Evolutionary conservation across 495 filamentous ascomycete species (phyloP).

Genomic region (Glutinoglossum americanum): DNA sequence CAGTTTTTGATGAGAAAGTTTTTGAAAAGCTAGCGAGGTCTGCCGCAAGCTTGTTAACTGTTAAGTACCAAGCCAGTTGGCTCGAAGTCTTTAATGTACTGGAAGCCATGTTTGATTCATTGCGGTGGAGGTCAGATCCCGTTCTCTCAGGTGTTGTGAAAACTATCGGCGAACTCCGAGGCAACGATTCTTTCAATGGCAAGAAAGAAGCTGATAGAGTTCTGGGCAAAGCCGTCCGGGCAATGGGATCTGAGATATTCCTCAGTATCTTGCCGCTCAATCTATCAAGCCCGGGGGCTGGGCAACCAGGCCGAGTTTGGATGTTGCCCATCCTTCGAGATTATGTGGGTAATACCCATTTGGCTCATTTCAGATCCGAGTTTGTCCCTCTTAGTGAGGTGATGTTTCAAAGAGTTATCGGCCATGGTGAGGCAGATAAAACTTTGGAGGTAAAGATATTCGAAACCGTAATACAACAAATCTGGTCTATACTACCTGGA

Average conservation of each 20-base stretch:
- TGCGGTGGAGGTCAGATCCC: constrained; percentile 63
- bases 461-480: constrained; percentile 86
- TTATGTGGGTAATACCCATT: constrained; percentile 60
- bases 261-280: constrained; percentile 69
- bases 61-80: constrained; percentile 90
- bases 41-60: constrained; percentile 49
- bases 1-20: constrained; percentile 68
- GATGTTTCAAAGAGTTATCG: constrained; percentile 74
- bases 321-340: constrained; percentile 78
- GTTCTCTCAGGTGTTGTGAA: constrained; percentile 51
- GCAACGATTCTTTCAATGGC: constrained; percentile 71
- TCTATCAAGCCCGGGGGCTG: constrained; percentile 47
- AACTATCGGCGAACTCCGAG: constrained; percentile 67
- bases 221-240: constrained; percentile 61
- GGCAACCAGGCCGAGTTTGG: constrained; percentile 77
- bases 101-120: constrained; percentile 65
- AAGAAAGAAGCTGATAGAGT: constrained; percentile 91
- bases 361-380: constrained; percentile 64
- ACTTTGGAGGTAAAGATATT: constrained; percentile 92
- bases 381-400: constrained; percentile 73
- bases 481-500: constrained; percentile 84
- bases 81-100: constrained; percentile 83
- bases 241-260: constrained; percentile 71
- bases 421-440: constrained; percentile 58
- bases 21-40: constrained; percentile 51